Evolutionary conservation across 2,329 filamentous ascomycete species (phyloP).

Genomic region (Paecilomyces dactylethromorphus): DNA sequence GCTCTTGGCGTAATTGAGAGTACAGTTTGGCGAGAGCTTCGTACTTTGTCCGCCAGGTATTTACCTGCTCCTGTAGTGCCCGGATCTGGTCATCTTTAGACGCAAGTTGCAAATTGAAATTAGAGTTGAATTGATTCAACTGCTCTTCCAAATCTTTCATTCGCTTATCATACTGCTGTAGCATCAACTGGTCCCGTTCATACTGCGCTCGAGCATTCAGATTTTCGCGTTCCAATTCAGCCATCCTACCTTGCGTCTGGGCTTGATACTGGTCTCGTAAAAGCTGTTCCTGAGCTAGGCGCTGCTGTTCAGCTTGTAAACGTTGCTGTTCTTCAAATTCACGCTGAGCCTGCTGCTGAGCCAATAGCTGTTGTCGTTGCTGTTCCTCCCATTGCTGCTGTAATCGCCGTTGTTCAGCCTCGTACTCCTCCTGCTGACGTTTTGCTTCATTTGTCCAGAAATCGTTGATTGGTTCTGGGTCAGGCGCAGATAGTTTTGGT

Average conservation of each 20-base stretch:
- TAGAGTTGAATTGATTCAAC: slow-evolving; percentile 71
- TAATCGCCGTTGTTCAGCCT: slow-evolving; percentile 83
- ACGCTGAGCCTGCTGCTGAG: slow-evolving; percentile 75
- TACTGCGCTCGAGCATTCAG: slow-evolving; percentile 91
- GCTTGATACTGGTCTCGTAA: slow-evolving; percentile 82
- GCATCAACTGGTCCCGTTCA: slow-evolving; percentile 92
- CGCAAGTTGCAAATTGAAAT: slow-evolving; percentile 73
- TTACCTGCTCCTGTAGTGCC: slow-evolving; percentile 90
- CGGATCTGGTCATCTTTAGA: slow-evolving; percentile 94
- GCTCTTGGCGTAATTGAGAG: slow-evolving; percentile 89
- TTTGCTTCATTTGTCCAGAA: slow-evolving; percentile 96
- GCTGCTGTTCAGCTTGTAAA: slow-evolving; percentile 78
- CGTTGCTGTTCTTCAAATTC: slow-evolving; percentile 98
- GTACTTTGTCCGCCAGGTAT: slow-evolving; percentile 96
- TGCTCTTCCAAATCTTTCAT: slow-evolving; percentile 91
- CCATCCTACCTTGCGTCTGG: slow-evolving; percentile 92
- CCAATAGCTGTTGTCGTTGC: slow-evolving; percentile 72
- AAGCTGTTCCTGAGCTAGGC: slow-evolving; percentile 83
- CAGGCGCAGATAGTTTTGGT: slow-evolving; percentile 58
- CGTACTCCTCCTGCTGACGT: slow-evolving; percentile 88
- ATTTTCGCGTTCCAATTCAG: slow-evolving; percentile 92
- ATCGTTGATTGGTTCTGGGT: slow-evolving; percentile 91
- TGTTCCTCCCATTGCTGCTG: slow-evolving; percentile 81
- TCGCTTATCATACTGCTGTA: slow-evolving; percentile 91
- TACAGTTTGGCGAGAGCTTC: slow-evolving; percentile 95